Base-by-base conservation (phyloP, 495 filamentous ascomycete species). In the Pseudevernia furfuracea region DNA sequence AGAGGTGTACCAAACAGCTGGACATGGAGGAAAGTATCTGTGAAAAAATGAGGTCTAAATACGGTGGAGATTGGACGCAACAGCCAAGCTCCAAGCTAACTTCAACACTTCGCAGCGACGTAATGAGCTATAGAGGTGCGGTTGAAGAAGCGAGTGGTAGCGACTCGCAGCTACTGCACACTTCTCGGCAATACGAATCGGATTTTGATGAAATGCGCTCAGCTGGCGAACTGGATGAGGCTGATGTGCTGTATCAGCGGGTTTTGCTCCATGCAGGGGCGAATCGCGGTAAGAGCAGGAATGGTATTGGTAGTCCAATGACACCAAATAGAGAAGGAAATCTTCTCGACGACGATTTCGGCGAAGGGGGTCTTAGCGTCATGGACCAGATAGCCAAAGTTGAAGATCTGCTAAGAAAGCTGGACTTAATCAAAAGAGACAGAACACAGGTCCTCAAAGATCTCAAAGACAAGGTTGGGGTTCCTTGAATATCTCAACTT, bases 1-100 rank as follows among this genome's bases (percentile, higher is more conserved):
- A 96, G 67, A 81, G 81, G 64, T 90, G 89, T 70, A 87, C 84
- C 48, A 96, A 94, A 70, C 89, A 92, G 69, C 72, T 98, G 14
- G 94, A 97, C 69, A 87, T 93, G 84, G 94, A 98, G 74, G 95
- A 97, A 77, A 94, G 89, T 62, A 92, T 97, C 9, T 98, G 94
- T 73, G 94, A 98, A 76, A 97, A 96, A 79, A 98, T 98, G 94
- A 85, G 94, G 59, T 95, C 92, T 4, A 98, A 98, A 74, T 97
- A 97, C 73, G 92, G 94, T 38, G 82, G 79, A 15, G 94, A 97
- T 55, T 98, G 94, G 94, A 96, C 90, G 25, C 94, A 98, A 73
- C 94, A 97, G 70, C 95, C 95, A 30, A 96, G 92, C 71, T 88
- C 87, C 39, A 80, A 91, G 66, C 82, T 98, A 30, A 98, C 92